phyloP scores from a whole-genome alignment of 352 stramenopile genomes.

The Globisporangium heterothallicum region DNA sequence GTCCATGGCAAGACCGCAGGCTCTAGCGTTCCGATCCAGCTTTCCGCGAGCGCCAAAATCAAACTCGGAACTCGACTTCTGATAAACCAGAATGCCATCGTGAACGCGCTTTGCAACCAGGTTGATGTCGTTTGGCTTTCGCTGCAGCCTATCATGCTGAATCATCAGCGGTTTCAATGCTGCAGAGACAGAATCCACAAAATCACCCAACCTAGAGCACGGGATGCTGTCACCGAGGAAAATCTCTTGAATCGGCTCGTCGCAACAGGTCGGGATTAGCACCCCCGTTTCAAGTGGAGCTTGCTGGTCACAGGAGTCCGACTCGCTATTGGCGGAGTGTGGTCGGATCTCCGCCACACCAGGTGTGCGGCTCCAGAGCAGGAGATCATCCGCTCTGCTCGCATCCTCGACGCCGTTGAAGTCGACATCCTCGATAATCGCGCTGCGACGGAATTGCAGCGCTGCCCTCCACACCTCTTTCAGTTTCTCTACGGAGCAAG shows the following conservation, averaged over 20 bases:
- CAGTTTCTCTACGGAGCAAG: background rate
- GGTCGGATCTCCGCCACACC: background rate
- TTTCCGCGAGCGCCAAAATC: background rate
- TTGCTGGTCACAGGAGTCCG: background rate
- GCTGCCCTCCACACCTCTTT: background rate
- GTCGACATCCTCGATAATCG: background rate
- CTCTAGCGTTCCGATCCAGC: slow-evolving; percentile 23
- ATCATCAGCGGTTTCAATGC: background rate
- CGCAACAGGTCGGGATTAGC: slow-evolving; percentile 21
- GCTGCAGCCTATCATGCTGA: background rate
- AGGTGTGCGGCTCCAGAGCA: background rate
- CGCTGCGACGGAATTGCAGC: background rate
- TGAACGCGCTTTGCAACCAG: slow-evolving; percentile 13
- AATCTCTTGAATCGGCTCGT: slow-evolving; percentile 27
- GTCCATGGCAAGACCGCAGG: slow-evolving; percentile 18
- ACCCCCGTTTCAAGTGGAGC: slow-evolving; percentile 17
- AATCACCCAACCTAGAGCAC: background rate
- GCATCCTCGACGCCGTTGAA: background rate
- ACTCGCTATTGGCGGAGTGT: background rate
- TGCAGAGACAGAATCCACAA: slow-evolving; percentile 11
- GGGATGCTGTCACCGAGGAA: slow-evolving; percentile 18
- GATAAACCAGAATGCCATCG: slow-evolving; percentile 19
- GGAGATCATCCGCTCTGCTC: background rate
- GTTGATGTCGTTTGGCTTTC: background rate
- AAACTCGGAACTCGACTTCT: background rate